Base-by-base conservation (phyloP, 106 monocot genomes). In the Hemerocallis citrina region DNA sequence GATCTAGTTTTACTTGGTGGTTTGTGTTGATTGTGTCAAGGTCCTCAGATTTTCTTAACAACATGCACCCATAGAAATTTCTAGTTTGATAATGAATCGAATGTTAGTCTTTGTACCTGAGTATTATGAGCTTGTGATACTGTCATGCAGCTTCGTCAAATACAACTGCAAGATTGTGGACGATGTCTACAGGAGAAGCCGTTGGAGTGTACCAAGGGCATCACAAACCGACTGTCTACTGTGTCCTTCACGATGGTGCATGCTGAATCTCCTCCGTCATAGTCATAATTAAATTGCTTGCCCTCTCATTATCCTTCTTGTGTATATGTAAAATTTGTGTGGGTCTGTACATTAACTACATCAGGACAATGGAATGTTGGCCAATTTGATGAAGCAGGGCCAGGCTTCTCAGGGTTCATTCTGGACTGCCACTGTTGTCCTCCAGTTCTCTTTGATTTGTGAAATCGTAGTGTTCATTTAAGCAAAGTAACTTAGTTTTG, bases 181-280 rank as follows among this genome's bases (percentile, higher is more conserved):
- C 52, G 0, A 78, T 89, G 85, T 30, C 66, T n/a, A 79, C 72
- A 0, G 89, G 89, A 27, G 85, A 85, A 58, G 58, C 73, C 35
- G 78, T 90, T 49, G 79, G 75, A 54, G 59, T 76, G 36, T 85
- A 90, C 66, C 75, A 76, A 55, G 85, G 85, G 1, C 89, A 85
- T 73, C 87, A 87, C 52, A 90, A 90, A 33, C 78, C 81, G 34
- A 72, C 74, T 12, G 66, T 79, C 25, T 89, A 81, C 34, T 90
- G 89, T 62, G 85, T 85, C 51, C 76, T 90, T 7, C 78, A 90
- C 57, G 89, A 90, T 60, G 81, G 85, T 34, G 75, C 81, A 81
- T 34, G 75, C 81, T 10, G 89, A 90, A 56, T 67, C 64, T 13
- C 68, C 78, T 37, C 59, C 81, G 6, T 58, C 79, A 30, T 84